A percentile compares a stretch with the other conserved stretches of the same genome.
Conservation (phyloP, 805 yeast genomes). For the Metschnikowia vanudenii region DNA sequence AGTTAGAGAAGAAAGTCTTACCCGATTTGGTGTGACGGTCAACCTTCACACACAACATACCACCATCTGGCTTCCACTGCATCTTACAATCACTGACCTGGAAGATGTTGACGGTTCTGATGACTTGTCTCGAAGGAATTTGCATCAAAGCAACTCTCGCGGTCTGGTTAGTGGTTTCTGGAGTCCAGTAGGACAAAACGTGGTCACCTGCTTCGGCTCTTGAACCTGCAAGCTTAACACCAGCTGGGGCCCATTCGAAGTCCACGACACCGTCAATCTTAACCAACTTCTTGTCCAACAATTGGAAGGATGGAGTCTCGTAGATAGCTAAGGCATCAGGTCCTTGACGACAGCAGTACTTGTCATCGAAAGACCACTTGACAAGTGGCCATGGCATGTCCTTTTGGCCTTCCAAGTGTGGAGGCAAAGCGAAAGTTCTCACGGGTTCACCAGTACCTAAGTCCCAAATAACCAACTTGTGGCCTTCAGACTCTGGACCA, state of each 20-base stretch:
- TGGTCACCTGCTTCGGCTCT: slow-evolving; percentile 56
- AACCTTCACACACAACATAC: slow-evolving; percentile 85
- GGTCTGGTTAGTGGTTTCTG: slow-evolving; percentile 87
- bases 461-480: slow-evolving; percentile 92
- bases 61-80: slow-evolving; percentile 92
- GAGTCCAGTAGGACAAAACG: slow-evolving; percentile 92
- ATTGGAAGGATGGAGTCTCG: slow-evolving; percentile 73
- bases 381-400: slow-evolving; percentile 92
- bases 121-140: slow-evolving; percentile 74
- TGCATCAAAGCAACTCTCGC: slow-evolving; percentile 92
- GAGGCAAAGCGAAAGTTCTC: slow-evolving; percentile 88
- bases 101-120: slow-evolving; percentile 90
- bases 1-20: slow-evolving; percentile 85
- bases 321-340: slow-evolving; percentile 91
- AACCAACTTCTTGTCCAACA: slow-evolving; percentile 81
- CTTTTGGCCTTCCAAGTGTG: slow-evolving; percentile 62
- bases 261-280: slow-evolving; percentile 83
- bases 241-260: slow-evolving; percentile 93
- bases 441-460: slow-evolving; percentile 76
- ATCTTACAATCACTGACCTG: slow-evolving; percentile 88
- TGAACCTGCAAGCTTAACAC: slow-evolving; percentile 62
- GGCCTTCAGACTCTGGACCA: slow-evolving; percentile 85
- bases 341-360: slow-evolving; percentile 91
- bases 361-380: slow-evolving; percentile 92
- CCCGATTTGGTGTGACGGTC: slow-evolving; percentile 96